These are phyloP conservation scores for Xylariaceae sp. DNA, from an alignment of 2,329 filamentous ascomycete species.

Conservation along the genomic window DNA sequence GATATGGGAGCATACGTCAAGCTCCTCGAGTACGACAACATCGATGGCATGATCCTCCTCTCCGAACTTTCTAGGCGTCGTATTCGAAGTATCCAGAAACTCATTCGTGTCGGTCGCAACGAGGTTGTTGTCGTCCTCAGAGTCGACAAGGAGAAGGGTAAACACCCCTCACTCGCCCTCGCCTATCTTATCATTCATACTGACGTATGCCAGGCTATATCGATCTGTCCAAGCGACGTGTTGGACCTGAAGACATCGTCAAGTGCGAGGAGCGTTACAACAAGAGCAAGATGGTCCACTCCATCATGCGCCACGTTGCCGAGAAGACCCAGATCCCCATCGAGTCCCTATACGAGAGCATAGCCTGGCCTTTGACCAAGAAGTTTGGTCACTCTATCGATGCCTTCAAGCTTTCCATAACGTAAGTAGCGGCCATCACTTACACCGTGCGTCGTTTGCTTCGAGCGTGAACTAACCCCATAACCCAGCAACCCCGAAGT, in stretches of 20 bases:
- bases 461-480: slow-evolving; percentile 1
- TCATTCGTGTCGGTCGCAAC: slow-evolving; percentile 96
- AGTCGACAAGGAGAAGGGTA: slow-evolving; percentile 98
- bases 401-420: slow-evolving; percentile 98
- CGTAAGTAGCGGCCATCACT: slow-evolving; percentile 51
- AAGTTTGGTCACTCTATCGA: slow-evolving; percentile 96
- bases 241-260: slow-evolving; percentile 94
- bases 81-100: slow-evolving; percentile 98
- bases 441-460: slow-evolving; percentile 12
- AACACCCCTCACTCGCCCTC: slow-evolving; percentile 23
- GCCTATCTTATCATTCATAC: slow-evolving; percentile 13
- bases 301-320: slow-evolving; percentile 97
- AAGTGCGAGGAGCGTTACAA: slow-evolving; percentile 99
- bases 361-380: slow-evolving; percentile 96
- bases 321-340: slow-evolving; percentile 96
- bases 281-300: slow-evolving; percentile 99
- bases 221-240: slow-evolving; percentile 96
- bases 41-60: slow-evolving; percentile 99
- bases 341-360: slow-evolving; percentile 87
- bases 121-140: slow-evolving; percentile 97
- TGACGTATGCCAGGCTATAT: slow-evolving; percentile 70
- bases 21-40: slow-evolving; percentile 99
- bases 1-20: slow-evolving; percentile 99
- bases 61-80: slow-evolving; percentile 96
- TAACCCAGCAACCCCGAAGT: slow-evolving; percentile 78